A percentile compares a stretch with the other conserved stretches of the same genome.
These are phyloP conservation scores for Flaveria trinervia DNA, from an alignment of 129 eudicot genomes.

Conservation along the genomic window DNA sequence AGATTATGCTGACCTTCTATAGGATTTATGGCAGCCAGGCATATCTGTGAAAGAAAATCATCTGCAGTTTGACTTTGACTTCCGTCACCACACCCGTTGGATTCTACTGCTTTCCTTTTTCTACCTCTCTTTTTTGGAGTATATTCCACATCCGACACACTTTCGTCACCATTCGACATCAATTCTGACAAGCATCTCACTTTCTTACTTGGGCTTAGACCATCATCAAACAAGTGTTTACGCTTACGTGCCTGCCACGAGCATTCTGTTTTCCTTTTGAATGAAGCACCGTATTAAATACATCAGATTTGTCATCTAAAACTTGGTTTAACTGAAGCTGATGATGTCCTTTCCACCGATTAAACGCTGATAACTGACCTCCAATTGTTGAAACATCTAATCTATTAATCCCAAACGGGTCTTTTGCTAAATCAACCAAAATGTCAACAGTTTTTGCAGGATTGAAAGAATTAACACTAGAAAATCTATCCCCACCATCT, in stretches of 20 bases:
- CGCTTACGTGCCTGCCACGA: slow-evolving; percentile 39
- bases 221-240: slow-evolving; percentile 34
- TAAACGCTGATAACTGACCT: slow-evolving; percentile 64
- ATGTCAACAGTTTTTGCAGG: slow-evolving; percentile 47
- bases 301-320: slow-evolving; percentile 36
- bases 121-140: slow-evolving; percentile 30
- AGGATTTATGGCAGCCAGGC: slow-evolving; percentile 53
- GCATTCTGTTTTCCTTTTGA: slow-evolving; percentile 25
- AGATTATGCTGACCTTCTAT: slow-evolving; percentile 30
- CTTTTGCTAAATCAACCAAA: slow-evolving; percentile 49
- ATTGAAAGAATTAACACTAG: slow-evolving; percentile 42
- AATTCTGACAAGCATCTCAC: slow-evolving; percentile 43
- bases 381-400: slow-evolving; percentile 41
- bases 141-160: slow-evolving; percentile 30
- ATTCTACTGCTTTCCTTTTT: slow-evolving; percentile 30
- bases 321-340: slow-evolving; percentile 43
- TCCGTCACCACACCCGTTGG: slow-evolving; percentile 4
- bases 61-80: slow-evolving; percentile 21
- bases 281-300: slow-evolving; percentile 5
- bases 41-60: slow-evolving; percentile 52
- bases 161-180: slow-evolving; percentile 34
- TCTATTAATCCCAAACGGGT: slow-evolving; percentile 38
- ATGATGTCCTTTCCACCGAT: slow-evolving; percentile 64
- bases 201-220: slow-evolving; percentile 35
- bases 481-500: slow-evolving; percentile 59